phyloP scores from a whole-genome alignment of 345 rosid species.

The Melastoma malabathricum region DNA sequence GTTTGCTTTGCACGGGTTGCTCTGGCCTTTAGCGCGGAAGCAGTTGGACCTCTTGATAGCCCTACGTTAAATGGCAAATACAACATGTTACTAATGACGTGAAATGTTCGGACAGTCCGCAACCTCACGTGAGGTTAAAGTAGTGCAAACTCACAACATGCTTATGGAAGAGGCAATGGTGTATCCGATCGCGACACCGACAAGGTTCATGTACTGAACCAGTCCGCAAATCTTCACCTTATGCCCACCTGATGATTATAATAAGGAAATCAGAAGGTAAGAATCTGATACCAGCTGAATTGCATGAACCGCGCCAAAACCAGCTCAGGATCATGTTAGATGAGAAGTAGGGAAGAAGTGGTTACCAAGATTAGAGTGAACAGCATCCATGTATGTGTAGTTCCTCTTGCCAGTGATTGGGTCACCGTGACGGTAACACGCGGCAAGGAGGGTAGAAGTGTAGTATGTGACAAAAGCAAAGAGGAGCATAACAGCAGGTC shows the following conservation, averaged over 20 bases:
- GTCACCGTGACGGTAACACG: conserved; percentile 43
- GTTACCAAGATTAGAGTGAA: conserved; percentile 32
- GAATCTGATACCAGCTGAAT: too few species aligned
- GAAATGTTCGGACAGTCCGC: not conserved
- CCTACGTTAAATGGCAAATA: conserved; percentile 17
- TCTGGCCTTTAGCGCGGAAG: conserved; percentile 34
- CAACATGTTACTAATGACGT: not conserved
- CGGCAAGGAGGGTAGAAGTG: conserved; percentile 36
- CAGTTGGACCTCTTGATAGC: conserved; percentile 48
- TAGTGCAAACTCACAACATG: conserved; percentile 31
- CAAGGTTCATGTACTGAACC: conserved; percentile 56
- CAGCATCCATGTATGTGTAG: conserved; percentile 54
- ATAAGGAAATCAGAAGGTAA: too few species aligned
- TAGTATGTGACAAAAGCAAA: conserved; percentile 29
- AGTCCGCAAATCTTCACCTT: conserved; percentile 56
- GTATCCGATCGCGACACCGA: conserved; percentile 56
- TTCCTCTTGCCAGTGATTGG: conserved; percentile 33
- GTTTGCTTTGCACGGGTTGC: conserved; percentile 32
- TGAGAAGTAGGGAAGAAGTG: too few species aligned
- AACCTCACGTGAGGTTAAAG: not conserved
- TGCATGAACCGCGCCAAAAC: too few species aligned
- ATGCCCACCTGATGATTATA: conserved; percentile 36
- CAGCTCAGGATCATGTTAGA: too few species aligned
- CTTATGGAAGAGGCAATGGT: conserved; percentile 72
- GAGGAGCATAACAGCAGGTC: conserved; percentile 25